Base-by-base conservation (phyloP, 352 stramenopile species). In the Pythium periplocum region DNA sequence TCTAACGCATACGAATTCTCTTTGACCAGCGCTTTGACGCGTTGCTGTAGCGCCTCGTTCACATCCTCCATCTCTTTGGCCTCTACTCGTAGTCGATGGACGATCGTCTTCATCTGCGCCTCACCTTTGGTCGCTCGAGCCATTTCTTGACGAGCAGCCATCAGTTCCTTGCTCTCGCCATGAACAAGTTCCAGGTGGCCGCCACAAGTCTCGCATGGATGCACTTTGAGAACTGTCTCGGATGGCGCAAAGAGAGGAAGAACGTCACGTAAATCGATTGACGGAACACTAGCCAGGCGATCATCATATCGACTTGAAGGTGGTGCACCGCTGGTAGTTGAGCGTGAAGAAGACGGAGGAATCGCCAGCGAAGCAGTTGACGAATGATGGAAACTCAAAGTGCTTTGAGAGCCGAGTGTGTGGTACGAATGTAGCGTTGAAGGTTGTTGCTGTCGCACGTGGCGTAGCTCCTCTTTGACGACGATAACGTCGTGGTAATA, bases 401-500 rank as follows among this genome's bases (percentile, higher is more conserved):
- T 34, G 17, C 12, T 48, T 10, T 10, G 8, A 10, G 8, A 12
- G 38, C 38, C 38, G 12, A 8, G 7, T 8, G 38, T 42, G 38
- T 42, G 7, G 12, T 8, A 12, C 7, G 38, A 8, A 42, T 8
- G 7, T 8, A 42, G 38, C 12, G 12, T 12, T 8, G 38, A 8
- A 12, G 7, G 38, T 12, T 42, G 38, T 32, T 54, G 52, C 8
- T 37, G 36, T n/a, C 34, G 51, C 45, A 10, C 40, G 26, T 81
- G 68, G 1, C 74, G 78, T 10, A 93, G 59, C 43, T 90, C 76
- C 41, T 93, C 83, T 53, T 93, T 93, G 43, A 93, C 69, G n/a
- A 87, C 53, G 53, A 93, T 77, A 31, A 93, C 72, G 59, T 91
- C 81, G 48, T 86, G 78, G 55, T 91, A 90, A 59, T 93, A 93